These are phyloP conservation scores for Epichloe sibirici DNA, from an alignment of 2,329 filamentous ascomycete species.

Conservation along the genomic window DNA sequence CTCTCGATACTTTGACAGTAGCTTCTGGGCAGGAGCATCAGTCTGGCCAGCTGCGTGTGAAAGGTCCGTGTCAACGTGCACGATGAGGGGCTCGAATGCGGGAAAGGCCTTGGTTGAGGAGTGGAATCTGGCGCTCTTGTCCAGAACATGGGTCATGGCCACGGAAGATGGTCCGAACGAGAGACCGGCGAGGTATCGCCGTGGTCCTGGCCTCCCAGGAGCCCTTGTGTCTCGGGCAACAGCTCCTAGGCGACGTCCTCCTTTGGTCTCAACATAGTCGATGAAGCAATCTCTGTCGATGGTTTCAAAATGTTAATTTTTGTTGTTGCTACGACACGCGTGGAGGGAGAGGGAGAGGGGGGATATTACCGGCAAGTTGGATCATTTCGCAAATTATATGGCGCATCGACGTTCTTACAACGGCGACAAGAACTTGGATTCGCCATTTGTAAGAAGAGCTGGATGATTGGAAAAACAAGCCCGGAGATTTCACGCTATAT, in stretches of 20 bases:
- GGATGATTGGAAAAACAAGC: neutral
- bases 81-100: slow-evolving; percentile 54
- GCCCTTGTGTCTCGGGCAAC: slow-evolving; percentile 36
- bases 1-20: slow-evolving; percentile 41
- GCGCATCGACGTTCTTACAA: slow-evolving; percentile 20
- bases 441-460: neutral
- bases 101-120: slow-evolving; percentile 49
- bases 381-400: slow-evolving; percentile 18
- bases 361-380: slow-evolving; percentile 20
- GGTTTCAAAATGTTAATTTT: neutral
- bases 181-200: slow-evolving; percentile 58
- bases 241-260: slow-evolving; percentile 55
- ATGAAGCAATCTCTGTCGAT: slow-evolving; percentile 52
- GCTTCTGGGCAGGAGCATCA: slow-evolving; percentile 23
- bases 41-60: slow-evolving; percentile 9
- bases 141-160: slow-evolving; percentile 62
- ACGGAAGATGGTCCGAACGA: slow-evolving; percentile 77
- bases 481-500: too few species aligned
- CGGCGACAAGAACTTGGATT: slow-evolving; percentile 15
- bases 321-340: neutral
- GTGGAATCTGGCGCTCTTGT: slow-evolving; percentile 56
- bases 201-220: slow-evolving; percentile 20
- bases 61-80: slow-evolving; percentile 39
- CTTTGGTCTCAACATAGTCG: slow-evolving; percentile 66
- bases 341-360: too few species aligned